Conservation (phyloP, 306 rosid genomes). For the Fragaria ananassa region DNA sequence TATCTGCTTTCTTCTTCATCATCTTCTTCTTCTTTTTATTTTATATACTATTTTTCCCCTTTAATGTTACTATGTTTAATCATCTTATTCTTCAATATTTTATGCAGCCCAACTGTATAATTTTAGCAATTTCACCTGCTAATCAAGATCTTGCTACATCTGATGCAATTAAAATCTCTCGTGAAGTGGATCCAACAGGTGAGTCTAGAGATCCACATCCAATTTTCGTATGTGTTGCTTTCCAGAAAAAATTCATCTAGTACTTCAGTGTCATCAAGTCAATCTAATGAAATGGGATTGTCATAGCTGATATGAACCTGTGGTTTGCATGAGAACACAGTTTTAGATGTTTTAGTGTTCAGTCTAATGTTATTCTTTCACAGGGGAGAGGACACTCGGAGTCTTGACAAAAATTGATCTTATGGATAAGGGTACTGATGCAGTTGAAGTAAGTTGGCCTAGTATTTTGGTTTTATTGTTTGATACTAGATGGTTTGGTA, state of each 20-base stretch:
- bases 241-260: background rate
- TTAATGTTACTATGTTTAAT: slow-evolving; percentile 5
- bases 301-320: background rate
- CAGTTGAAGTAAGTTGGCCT: slow-evolving; percentile 71
- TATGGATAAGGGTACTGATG: slow-evolving; percentile 99
- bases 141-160: slow-evolving; percentile 99
- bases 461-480: slow-evolving; percentile 10
- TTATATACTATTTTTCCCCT: background rate
- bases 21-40: background rate
- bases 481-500: slow-evolving; percentile 3
- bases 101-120: slow-evolving; percentile 88
- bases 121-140: slow-evolving; percentile 94
- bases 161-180: slow-evolving; percentile 91
- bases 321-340: background rate
- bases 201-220: slow-evolving; percentile 2
- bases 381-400: slow-evolving; percentile 95
- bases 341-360: background rate
- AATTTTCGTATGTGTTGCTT: background rate
- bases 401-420: slow-evolving; percentile 97
- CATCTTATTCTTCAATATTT: slow-evolving; percentile 6
- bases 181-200: slow-evolving; percentile 97
- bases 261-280: background rate
- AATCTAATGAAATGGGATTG: background rate
- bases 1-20: background rate
- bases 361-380: slow-evolving; percentile 9